phyloP scores from a whole-genome alignment of 2,329 filamentous ascomycete species.

The Dactylellina sp. region DNA sequence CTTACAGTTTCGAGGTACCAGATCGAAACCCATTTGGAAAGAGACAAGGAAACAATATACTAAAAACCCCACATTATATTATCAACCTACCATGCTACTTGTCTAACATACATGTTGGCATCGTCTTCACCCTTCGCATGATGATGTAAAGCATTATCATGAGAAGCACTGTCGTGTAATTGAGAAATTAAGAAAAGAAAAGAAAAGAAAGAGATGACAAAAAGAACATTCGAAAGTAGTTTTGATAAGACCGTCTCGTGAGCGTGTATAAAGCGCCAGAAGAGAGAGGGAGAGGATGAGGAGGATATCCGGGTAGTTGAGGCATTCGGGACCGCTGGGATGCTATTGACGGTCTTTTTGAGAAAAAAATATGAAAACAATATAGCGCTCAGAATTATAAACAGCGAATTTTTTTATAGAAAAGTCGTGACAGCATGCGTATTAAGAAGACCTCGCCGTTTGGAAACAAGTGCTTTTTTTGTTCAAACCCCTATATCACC shows the following conservation, averaged over 20 bases:
- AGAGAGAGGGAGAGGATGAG: background rate
- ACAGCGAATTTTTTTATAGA: slow-evolving; percentile 29
- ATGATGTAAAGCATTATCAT: background rate
- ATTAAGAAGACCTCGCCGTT: slow-evolving; percentile 35
- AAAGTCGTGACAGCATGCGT: slow-evolving; percentile 13
- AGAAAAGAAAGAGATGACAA: background rate
- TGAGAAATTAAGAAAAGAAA: background rate
- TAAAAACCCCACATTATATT: background rate
- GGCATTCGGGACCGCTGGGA: background rate
- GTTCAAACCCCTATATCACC: slow-evolving; percentile 1
- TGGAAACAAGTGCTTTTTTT: slow-evolving; percentile 52
- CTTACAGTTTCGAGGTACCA: too few relatives aligned
- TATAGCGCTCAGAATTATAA: slow-evolving; percentile 44
- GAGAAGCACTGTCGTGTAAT: slow-evolving; percentile 1
- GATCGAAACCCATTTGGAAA: too few relatives aligned
- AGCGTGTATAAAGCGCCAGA: background rate
- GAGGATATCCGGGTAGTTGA: too few relatives aligned
- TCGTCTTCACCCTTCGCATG: background rate
- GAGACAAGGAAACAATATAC: background rate
- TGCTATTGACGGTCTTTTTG: background rate
- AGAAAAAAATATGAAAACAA: slow-evolving; percentile 18
- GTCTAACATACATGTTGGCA: slow-evolving; percentile 4
- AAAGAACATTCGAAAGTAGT: background rate
- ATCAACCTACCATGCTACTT: slow-evolving; percentile 6
- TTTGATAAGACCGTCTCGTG: background rate